A percentile compares a stretch with the other conserved stretches of the same genome.
These are phyloP conservation scores for Misopates orontium DNA, from an alignment of 257 asterid species.

Conservation along the genomic window DNA sequence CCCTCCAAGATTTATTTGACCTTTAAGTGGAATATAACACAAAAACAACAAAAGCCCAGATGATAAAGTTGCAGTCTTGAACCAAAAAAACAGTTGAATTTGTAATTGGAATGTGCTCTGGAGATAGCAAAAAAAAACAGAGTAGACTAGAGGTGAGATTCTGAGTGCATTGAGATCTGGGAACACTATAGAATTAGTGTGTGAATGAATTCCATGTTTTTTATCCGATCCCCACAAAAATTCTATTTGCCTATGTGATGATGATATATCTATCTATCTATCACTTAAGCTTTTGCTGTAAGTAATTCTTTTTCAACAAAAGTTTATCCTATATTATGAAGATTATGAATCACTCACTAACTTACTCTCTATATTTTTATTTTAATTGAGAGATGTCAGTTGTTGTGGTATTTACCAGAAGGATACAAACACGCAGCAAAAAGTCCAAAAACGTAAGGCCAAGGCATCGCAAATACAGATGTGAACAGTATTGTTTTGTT, in stretches of 20 bases:
- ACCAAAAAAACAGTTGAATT: conserved; percentile 22
- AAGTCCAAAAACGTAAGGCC: conserved; percentile 66
- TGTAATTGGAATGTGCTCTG: conserved; percentile 34
- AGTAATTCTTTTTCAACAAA: conserved; percentile 11
- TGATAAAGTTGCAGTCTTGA: conserved; percentile 40
- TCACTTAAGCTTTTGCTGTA: conserved; percentile 10
- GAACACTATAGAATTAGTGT: conserved; percentile 24
- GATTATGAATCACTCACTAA: conserved; percentile 27
- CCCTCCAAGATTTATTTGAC: conserved; percentile 24
- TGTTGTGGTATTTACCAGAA: conserved; percentile 34
- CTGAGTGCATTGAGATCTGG: conserved; percentile 68
- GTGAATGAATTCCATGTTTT: conserved; percentile 39
- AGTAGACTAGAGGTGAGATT: conserved; percentile 45
- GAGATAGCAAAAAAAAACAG: conserved; percentile 44
- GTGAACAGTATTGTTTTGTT: conserved; percentile 45
- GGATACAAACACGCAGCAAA: conserved; percentile 58
- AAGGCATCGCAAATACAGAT: conserved; percentile 60
- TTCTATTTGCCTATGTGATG: conserved; percentile 45
- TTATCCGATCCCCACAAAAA: conserved; percentile 49
- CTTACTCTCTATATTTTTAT: conserved; percentile 22
- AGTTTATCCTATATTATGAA: conserved; percentile 29
- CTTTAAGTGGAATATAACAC: conserved; percentile 20
- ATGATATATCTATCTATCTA: too few relatives aligned
- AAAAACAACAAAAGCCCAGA: conserved; percentile 31
- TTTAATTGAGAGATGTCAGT: conserved; percentile 33